These are phyloP conservation scores for Agrocybe pediades DNA, from an alignment of 768 basidiomycete species.

Conservation along the genomic window DNA sequence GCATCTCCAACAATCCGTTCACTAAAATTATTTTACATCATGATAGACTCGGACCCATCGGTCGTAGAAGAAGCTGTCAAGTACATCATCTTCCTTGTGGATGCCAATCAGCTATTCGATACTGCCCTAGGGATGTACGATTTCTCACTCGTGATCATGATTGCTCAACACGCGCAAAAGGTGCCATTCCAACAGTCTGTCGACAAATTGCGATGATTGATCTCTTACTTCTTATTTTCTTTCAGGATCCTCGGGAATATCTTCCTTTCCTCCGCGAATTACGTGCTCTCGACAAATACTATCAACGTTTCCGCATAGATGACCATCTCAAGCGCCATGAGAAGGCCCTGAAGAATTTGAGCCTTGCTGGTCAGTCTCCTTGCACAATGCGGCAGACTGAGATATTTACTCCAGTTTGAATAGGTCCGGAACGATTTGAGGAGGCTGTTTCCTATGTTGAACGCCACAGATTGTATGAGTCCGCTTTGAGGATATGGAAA, in stretches of 20 bases:
- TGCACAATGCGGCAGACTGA: neutral
- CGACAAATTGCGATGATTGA: neutral
- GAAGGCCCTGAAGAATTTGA: conserved; percentile 75
- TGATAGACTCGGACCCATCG: conserved; percentile 56
- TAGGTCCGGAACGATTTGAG: conserved; percentile 71
- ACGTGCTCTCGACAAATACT: conserved; percentile 72
- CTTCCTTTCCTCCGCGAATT: conserved; percentile 95
- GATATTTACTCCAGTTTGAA: conserved; percentile 1
- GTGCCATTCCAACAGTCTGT: conserved; percentile 36
- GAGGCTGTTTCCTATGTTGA: conserved; percentile 84
- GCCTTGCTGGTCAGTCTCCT: conserved; percentile 59
- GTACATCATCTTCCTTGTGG: conserved; percentile 97
- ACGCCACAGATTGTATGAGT: conserved; percentile 70
- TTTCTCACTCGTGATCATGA: conserved; percentile 92
- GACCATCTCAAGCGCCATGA: conserved; percentile 81
- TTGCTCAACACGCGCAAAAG: conserved; percentile 97
- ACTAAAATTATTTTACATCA: neutral
- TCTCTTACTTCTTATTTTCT: neutral
- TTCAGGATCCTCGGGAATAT: neutral
- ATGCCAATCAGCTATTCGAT: conserved; percentile 89
- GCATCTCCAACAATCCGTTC: conserved; percentile 4
- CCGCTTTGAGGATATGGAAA: conserved; percentile 76
- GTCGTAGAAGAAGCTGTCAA: conserved; percentile 96
- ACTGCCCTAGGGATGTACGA: conserved; percentile 99
- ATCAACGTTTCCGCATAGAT: conserved; percentile 91